Evolutionary conservation across 2,329 filamentous ascomycete genomes (phyloP).

Genomic region (Lachnellula subtilissima): DNA sequence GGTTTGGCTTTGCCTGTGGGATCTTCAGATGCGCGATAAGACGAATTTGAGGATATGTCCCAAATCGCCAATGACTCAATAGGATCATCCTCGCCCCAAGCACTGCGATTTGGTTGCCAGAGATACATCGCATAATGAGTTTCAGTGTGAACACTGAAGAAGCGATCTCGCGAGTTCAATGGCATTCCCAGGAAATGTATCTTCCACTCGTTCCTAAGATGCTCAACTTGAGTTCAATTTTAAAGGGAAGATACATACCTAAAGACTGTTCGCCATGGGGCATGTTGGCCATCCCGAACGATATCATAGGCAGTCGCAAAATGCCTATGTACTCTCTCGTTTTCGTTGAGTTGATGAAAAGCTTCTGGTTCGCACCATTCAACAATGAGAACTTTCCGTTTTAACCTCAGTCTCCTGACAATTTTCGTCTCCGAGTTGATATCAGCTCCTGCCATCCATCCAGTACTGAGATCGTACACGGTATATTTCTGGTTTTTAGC

Average conservation of each 20-base stretch:
- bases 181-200: slow-evolving; percentile 54
- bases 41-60: slow-evolving; percentile 49
- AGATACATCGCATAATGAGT: slow-evolving; percentile 58
- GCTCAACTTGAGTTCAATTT: neutral
- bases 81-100: slow-evolving; percentile 52
- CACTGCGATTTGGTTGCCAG: slow-evolving; percentile 54
- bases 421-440: slow-evolving; percentile 47
- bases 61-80: slow-evolving; percentile 55
- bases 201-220: slow-evolving; percentile 46
- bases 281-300: slow-evolving; percentile 5
- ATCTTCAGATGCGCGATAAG: slow-evolving; percentile 47
- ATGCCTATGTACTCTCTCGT: slow-evolving; percentile 49
- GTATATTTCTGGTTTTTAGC: slow-evolving; percentile 33
- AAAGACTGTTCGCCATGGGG: slow-evolving; percentile 41
- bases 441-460: slow-evolving; percentile 41
- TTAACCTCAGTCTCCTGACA: slow-evolving; percentile 50
- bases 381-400: slow-evolving; percentile 51
- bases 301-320: slow-evolving; percentile 57
- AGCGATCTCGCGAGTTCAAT: slow-evolving; percentile 51
- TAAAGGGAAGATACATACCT: slow-evolving; percentile 34
- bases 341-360: slow-evolving; percentile 47
- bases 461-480: slow-evolving; percentile 47
- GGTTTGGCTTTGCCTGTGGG: slow-evolving; percentile 37
- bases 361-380: slow-evolving; percentile 55
- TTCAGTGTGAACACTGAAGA: slow-evolving; percentile 55